Evolutionary conservation across 1,284 basidiomycete genomes (phyloP).

Genomic region (Cryptococcus wingfieldii): DNA sequence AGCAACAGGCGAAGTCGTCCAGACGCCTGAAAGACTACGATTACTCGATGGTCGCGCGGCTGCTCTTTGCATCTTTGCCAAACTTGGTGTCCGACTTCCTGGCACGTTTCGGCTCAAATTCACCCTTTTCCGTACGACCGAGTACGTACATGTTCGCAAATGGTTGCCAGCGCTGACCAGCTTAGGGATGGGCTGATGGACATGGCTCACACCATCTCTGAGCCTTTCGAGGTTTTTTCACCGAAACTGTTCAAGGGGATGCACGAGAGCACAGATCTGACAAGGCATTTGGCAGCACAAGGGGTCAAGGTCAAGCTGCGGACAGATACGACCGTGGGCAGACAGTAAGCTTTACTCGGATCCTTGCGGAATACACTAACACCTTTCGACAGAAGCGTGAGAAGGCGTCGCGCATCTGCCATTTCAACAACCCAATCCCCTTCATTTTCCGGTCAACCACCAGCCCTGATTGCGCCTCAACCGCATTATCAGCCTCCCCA

Average conservation of each 20-base stretch:
- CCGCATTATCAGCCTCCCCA: not conserved
- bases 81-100: constrained; percentile 46
- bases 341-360: constrained; percentile 25
- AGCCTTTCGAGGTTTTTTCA: constrained; percentile 49
- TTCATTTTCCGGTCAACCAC: not conserved
- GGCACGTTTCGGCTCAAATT: constrained; percentile 47
- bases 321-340: constrained; percentile 39
- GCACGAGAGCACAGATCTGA: constrained; percentile 47
- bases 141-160: constrained; percentile 28
- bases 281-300: constrained; percentile 48
- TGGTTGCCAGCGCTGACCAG: not conserved
- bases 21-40: constrained; percentile 46
- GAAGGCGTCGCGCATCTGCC: constrained; percentile 9
- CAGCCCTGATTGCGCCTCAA: no score
- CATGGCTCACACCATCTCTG: constrained; percentile 39
- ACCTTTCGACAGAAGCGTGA: constrained; percentile 3
- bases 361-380: not conserved
- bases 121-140: constrained; percentile 42
- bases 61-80: constrained; percentile 48
- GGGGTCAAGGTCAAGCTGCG: constrained; percentile 50
- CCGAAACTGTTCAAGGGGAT: constrained; percentile 51
- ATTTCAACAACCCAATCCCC: not conserved
- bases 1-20: constrained; percentile 47
- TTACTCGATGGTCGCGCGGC: constrained; percentile 38
- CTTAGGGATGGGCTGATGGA: constrained; percentile 33